Conservation (phyloP, 2,329 filamentous ascomycete species). For the Talaromyces rugulosus region DNA sequence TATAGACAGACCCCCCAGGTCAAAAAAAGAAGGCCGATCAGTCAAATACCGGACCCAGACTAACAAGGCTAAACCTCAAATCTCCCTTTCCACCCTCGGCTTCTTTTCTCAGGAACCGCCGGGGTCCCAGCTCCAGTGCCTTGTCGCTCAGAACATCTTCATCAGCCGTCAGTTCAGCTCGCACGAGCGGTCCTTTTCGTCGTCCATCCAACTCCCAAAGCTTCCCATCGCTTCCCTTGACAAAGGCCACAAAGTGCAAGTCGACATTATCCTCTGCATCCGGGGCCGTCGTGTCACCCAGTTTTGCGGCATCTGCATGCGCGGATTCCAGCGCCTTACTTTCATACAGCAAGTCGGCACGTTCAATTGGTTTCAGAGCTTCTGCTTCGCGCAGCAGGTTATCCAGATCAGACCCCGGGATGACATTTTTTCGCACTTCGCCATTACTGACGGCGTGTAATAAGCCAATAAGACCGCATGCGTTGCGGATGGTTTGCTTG, state of each 20-base stretch:
- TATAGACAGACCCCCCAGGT: background rate
- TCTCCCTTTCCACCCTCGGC: conserved; percentile 51
- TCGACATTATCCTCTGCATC: conserved; percentile 77
- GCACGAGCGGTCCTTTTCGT: conserved; percentile 67
- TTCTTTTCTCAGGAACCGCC: conserved; percentile 57
- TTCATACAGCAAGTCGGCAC: conserved; percentile 72
- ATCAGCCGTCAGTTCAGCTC: conserved; percentile 54
- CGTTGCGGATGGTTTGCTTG: conserved; percentile 89
- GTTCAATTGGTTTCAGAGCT: conserved; percentile 60
- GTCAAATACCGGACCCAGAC: conserved; percentile 54
- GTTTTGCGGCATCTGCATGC: conserved; percentile 70
- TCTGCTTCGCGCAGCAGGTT: conserved; percentile 66
- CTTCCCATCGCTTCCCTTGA: conserved; percentile 66
- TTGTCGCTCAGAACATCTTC: conserved; percentile 73
- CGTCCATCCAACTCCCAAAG: conserved; percentile 79
- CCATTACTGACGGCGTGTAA: conserved; percentile 81
- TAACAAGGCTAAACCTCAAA: conserved; percentile 61
- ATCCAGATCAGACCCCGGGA: conserved; percentile 43
- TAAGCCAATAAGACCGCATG: conserved; percentile 85
- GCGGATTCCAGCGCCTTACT: conserved; percentile 71
- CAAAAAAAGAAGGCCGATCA: background rate
- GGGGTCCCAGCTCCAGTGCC: conserved; percentile 67
- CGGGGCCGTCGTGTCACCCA: conserved; percentile 76
- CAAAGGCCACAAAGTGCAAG: conserved; percentile 93
- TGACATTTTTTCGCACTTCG: conserved; percentile 59